phyloP scores from a whole-genome alignment of 108 stramenopile species.

The Fistulifera pelliculosa region DNA sequence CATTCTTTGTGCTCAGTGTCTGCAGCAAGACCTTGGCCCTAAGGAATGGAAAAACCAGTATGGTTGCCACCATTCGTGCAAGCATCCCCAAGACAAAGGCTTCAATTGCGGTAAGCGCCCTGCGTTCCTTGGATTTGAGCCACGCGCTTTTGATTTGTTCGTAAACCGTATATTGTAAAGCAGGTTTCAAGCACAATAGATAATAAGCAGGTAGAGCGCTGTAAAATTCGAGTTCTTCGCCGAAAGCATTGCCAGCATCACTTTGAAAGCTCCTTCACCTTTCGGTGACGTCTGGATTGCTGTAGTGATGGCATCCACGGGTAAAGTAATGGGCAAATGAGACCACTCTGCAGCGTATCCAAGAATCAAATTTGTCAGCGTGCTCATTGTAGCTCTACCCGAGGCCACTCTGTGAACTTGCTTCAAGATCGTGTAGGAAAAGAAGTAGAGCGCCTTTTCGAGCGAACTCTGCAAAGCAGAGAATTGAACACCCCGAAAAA shows the following conservation, averaged over 20 bases:
- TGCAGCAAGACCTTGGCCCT: slow-evolving; percentile 87
- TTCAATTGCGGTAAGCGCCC: slow-evolving; percentile 44
- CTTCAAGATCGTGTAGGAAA: slow-evolving; percentile 78
- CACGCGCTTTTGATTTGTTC: slow-evolving; percentile 69
- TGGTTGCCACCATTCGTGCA: slow-evolving; percentile 76
- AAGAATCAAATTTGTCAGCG: slow-evolving; percentile 18
- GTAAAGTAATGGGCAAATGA: slow-evolving; percentile 84
- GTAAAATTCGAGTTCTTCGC: slow-evolving; percentile 71
- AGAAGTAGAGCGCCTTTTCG: slow-evolving; percentile 89
- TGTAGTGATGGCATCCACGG: slow-evolving; percentile 75
- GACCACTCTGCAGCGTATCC: slow-evolving; percentile 62
- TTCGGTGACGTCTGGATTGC: slow-evolving; percentile 52
- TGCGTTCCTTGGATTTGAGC: slow-evolving; percentile 16
- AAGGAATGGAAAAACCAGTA: slow-evolving; percentile 78
- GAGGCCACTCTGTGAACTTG: slow-evolving; percentile 20
- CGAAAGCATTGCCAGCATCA: slow-evolving; percentile 46
- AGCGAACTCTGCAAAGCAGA: slow-evolving; percentile 66
- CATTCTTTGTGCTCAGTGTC: slow-evolving; percentile 15
- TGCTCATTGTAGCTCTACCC: slow-evolving; percentile 3
- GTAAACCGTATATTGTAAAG: slow-evolving; percentile 88
- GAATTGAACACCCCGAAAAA: slow-evolving; percentile 57
- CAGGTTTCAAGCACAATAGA: slow-evolving; percentile 88
- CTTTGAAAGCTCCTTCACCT: slow-evolving; percentile 32
- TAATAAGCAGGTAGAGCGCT: slow-evolving; percentile 82
- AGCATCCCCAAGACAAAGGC: slow-evolving; percentile 87